Percentiles rank a stretch among this genome's conserved stretches.
Evolutionary conservation across 306 rosid genomes (phyloP).

Genomic region (Alnus rubra): DNA sequence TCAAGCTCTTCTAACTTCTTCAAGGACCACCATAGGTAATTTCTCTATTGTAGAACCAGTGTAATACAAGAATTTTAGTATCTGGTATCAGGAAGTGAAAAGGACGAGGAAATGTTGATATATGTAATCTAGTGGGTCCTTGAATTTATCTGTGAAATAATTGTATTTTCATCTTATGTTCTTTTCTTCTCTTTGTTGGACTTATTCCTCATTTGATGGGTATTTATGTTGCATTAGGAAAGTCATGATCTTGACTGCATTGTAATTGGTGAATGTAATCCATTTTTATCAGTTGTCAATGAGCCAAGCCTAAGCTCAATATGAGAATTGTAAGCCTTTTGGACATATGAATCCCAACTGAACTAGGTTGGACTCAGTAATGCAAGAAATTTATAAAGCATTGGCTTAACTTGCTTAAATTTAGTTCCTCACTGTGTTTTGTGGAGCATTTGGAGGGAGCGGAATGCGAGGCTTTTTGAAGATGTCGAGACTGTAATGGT

Average conservation of each 20-base stretch:
- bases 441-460: too few species aligned
- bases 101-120: conserved; percentile 9
- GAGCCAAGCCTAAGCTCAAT: conserved; percentile 1
- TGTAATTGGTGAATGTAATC: conserved; percentile 1
- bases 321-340: not conserved
- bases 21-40: conserved; percentile 88
- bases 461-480: too few species aligned
- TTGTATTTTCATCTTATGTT: not conserved
- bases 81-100: conserved; percentile 11
- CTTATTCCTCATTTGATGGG: not conserved
- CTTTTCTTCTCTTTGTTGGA: not conserved
- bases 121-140: conserved; percentile 4
- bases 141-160: not conserved
- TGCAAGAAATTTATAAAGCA: not conserved
- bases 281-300: not conserved
- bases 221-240: not conserved
- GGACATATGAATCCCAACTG: not conserved
- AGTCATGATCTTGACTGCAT: not conserved
- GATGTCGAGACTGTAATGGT: too few species aligned
- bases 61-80: conserved; percentile 5
- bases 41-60: conserved; percentile 29
- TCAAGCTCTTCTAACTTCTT: conserved; percentile 96
- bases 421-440: too few species aligned
- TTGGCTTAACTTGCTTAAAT: not conserved
- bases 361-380: not conserved